A percentile compares a stretch with the other conserved stretches of the same genome.
phyloP scores from a whole-genome alignment of 2,329 filamentous ascomycete species.

The Fusarium sp. region DNA sequence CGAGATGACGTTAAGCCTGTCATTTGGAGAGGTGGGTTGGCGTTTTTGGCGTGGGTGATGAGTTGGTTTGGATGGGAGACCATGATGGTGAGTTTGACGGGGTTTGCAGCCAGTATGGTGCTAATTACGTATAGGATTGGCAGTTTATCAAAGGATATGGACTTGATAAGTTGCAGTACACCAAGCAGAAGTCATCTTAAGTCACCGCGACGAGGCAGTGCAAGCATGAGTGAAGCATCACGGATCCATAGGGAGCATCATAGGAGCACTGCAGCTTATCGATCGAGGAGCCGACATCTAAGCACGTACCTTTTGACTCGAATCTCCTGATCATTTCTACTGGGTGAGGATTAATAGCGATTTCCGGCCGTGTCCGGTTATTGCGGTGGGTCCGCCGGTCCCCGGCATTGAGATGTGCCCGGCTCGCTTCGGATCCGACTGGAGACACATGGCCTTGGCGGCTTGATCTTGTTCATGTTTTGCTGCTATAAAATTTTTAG shows the following conservation, averaged over 20 bases:
- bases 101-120: background rate
- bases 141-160: slow-evolving; percentile 9
- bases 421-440: background rate
- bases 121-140: background rate
- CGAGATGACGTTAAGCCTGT: slow-evolving; percentile 1
- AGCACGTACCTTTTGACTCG: background rate
- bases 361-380: slow-evolving; percentile 20
- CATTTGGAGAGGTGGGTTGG: slow-evolving; percentile 22
- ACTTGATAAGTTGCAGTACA: slow-evolving; percentile 5
- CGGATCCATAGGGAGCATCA: background rate
- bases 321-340: background rate
- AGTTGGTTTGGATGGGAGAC: slow-evolving; percentile 23
- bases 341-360: background rate
- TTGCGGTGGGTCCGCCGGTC: background rate
- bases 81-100: slow-evolving; percentile 13
- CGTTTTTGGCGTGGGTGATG: slow-evolving; percentile 16
- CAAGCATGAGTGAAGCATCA: background rate
- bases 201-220: background rate
- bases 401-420: background rate
- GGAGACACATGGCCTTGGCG: background rate
- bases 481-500: background rate
- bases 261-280: background rate
- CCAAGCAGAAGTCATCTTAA: background rate
- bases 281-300: background rate
- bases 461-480: background rate